Base-by-base conservation (phyloP, 805 yeast genomes). In the Lachancea lanzarotensis region DNA sequence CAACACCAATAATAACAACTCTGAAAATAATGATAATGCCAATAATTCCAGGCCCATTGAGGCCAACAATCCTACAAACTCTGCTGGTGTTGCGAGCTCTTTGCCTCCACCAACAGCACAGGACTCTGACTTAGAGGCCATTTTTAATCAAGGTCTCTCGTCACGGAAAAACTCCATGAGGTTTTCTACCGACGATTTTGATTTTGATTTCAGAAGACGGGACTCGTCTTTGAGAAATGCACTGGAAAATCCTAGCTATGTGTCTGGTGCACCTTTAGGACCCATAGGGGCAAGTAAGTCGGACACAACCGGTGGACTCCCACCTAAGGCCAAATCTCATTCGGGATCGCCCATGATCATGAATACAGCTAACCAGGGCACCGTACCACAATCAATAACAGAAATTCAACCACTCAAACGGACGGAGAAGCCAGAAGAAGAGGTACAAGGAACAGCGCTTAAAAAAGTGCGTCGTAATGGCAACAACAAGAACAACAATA, bases 81-180 rank as follows among this genome's bases (percentile, higher is more conserved):
- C 34, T 3, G 20, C 42, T 17, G 35, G 35, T 8, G 9, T 32
- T 6, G 17, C 36, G 11, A 32, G 22, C 32, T 32, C 43, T 3
- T n/a, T 20, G 26, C 31, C 31, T n/a, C 43, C 37, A 8, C 43
- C 43, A 17, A 25, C 46, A 17, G 34, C 43, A 13, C 38, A 40
- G 17, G 43, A 43, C 18, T 34, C 45, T 8, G 49, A 48, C 16
- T 29, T 47, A 33, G 50, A 47, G 9, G 47, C 44, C 13, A 39
- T 45, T 3, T 47, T 47, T 35, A 40, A 35, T 31, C 47, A 44
- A 25, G 44, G 47, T 4, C 41, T 45, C 15, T 35, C 41, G 27
- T 55, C 65, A 15, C 57, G 66, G 39, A 57, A 61, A 27, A 56
- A 61, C 36, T 61, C 67, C 3, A 43, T 61, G n/a, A 59, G 57